Evolutionary conservation across 805 yeast genomes (phyloP).

Genomic region (Isabelozyma pseudorhagii): DNA sequence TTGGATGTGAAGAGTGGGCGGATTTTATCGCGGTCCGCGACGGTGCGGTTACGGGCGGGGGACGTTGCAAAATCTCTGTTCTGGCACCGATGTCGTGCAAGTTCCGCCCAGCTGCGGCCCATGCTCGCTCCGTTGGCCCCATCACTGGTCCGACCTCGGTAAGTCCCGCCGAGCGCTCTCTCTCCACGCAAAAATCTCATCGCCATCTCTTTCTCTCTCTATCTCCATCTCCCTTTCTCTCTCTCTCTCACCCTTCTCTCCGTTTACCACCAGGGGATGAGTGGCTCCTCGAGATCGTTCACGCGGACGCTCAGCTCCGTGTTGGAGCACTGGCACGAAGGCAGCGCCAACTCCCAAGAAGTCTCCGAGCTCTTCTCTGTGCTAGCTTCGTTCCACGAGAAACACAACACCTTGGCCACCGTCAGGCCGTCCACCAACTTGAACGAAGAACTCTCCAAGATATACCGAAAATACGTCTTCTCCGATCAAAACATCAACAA

Average conservation of each 20-base stretch:
- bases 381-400: slow-evolving; percentile 16
- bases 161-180: too few relatives aligned
- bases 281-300: slow-evolving; percentile 25
- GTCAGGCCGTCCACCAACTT: slow-evolving; percentile 26
- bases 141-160: too few relatives aligned
- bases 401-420: slow-evolving; percentile 33
- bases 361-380: slow-evolving; percentile 11
- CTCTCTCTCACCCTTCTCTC: too few relatives aligned
- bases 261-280: slow-evolving; percentile 5
- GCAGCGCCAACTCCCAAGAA: slow-evolving; percentile 1
- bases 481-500: slow-evolving; percentile 23
- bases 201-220: too few relatives aligned
- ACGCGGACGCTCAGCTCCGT: slow-evolving; percentile 20
- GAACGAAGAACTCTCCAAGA: slow-evolving; percentile 31
- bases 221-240: neutral
- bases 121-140: too few relatives aligned
- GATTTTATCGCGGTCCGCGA: too few relatives aligned
- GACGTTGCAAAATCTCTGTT: too few relatives aligned
- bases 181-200: neutral
- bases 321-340: slow-evolving; percentile 19
- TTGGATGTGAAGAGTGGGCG: too few relatives aligned
- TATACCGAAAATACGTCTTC: slow-evolving; percentile 29
- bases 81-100: too few relatives aligned
- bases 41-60: too few relatives aligned
- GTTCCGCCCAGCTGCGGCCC: too few relatives aligned